Percentiles rank a stretch among this genome's conserved stretches.
phyloP scores from a whole-genome alignment of 805 yeast genomes.

The Wickerhamiella australiensis region DNA sequence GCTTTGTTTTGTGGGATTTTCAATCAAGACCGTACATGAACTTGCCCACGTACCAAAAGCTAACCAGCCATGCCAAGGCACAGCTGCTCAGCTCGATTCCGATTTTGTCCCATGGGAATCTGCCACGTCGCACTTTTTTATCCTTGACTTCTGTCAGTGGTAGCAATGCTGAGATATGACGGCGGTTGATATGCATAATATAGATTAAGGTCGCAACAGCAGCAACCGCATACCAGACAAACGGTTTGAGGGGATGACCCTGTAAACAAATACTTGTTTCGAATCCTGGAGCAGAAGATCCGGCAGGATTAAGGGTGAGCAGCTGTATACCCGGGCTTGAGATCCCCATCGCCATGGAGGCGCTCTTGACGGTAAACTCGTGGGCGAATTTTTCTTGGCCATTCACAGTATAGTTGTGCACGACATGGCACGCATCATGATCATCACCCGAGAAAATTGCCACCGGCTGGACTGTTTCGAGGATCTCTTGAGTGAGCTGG shows the following conservation, averaged over 20 bases:
- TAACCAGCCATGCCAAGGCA: background rate
- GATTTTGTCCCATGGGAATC: background rate
- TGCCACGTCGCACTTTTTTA: background rate
- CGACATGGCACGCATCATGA: constrained; percentile 83
- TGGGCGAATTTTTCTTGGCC: constrained; percentile 31
- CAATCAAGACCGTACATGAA: constrained; percentile 1
- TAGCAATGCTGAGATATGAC: background rate
- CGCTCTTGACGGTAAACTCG: constrained; percentile 80
- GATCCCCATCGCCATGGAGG: constrained; percentile 90
- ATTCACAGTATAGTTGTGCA: constrained; percentile 35
- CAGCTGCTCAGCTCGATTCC: background rate
- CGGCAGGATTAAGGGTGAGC: constrained; percentile 39
- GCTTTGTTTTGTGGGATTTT: no score
- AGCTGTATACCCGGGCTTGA: constrained; percentile 76
- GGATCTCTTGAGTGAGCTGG: constrained; percentile 44
- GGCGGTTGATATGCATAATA: background rate
- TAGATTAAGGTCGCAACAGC: constrained; percentile 8
- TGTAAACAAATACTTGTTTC: constrained; percentile 26
- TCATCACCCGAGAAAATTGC: constrained; percentile 85
- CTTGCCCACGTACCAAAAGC: constrained; percentile 4
- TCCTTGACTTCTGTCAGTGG: constrained; percentile 9
- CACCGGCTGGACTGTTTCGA: constrained; percentile 50
- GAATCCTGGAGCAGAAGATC: constrained; percentile 8
- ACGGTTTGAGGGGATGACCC: constrained; percentile 26
- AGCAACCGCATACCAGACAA: constrained; percentile 21